Base-by-base conservation (phyloP, 1,284 basidiomycete genomes). In the Naganishia sp. region DNA sequence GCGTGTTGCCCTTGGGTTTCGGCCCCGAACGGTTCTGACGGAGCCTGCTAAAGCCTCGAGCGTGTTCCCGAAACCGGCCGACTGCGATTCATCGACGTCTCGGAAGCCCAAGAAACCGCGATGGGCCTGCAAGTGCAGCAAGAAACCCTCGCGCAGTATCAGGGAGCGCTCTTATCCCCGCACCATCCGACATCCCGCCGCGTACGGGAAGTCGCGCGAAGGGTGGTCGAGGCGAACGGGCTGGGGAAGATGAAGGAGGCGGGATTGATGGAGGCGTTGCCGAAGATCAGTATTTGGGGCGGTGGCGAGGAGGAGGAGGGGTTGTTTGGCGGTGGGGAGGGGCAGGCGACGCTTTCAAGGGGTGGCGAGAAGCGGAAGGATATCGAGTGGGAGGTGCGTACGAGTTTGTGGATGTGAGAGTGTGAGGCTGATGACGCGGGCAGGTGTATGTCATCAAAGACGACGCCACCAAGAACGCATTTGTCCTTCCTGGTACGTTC, bases 401-500 rank as follows among this genome's bases (percentile, higher is more conserved):
- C 16, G 9, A 36, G 9, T 36, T 18, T 2, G 16, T 33, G 3
- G 13, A 33, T 33, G 5, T 7, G 44, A 21, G 18, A 4, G 33
- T n/a, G 6, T 11, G 28, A 25, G 31, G 52, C 25, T 49, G 25
- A 15, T 39, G 7, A n/a, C 33, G 7, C 28, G 28, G 72, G 88
- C 83, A 90, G 71, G 84, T 96, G 0, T 83, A 91, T 63, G 91
- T 96, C 0, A 88, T 95, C 63, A 83, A 92, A 69, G 89, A 94
- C 72, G 80, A 81, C 33, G 84, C 84, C 44, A 83, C 86, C 6
- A 83, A 90, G 69, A 95, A 96, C 76, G 93, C 94, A 0, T 86
- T 89, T 75, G 91, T 90, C 3, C 79, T 84, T 2, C 90, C 89
- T 45, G 89, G 89, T 87, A 63, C 60, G 82, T 65, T 28, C 11